Conservation (phyloP, 2,329 filamentous ascomycete genomes). For the Zymoseptoria ardabiliae region DNA sequence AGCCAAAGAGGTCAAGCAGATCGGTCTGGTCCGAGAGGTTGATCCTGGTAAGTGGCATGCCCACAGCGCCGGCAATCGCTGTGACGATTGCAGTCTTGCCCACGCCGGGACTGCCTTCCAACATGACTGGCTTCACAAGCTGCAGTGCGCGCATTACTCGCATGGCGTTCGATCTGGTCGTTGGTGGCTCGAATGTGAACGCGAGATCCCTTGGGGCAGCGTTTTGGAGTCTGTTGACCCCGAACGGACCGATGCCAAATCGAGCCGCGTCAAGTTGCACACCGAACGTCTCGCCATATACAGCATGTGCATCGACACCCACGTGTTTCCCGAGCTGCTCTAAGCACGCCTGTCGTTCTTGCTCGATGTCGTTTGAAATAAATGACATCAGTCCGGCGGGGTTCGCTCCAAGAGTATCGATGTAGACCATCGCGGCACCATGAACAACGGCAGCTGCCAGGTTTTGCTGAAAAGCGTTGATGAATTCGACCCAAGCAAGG, state of each 20-base stretch:
- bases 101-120: constrained; percentile 96
- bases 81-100: constrained; percentile 92
- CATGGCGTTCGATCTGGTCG: constrained; percentile 84
- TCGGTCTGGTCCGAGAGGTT: constrained; percentile 98
- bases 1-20: constrained; percentile 93
- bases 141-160: constrained; percentile 83
- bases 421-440: constrained; percentile 89
- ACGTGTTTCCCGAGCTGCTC: constrained; percentile 63
- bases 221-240: constrained; percentile 40
- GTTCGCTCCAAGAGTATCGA: constrained; percentile 91
- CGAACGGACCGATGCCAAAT: constrained; percentile 69
- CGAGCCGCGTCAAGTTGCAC: constrained; percentile 48
- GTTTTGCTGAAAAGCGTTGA: constrained; percentile 49
- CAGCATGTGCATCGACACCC: constrained; percentile 51
- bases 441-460: constrained; percentile 52
- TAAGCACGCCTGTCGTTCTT: constrained; percentile 67
- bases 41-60: constrained; percentile 79
- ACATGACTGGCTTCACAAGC: constrained; percentile 79
- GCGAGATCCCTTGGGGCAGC: constrained; percentile 38
- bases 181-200: constrained; percentile 82
- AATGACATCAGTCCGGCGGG: constrained; percentile 78
- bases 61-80: constrained; percentile 71
- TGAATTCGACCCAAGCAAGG: constrained; percentile 86
- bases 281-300: constrained; percentile 59
- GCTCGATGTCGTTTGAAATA: constrained; percentile 59